A percentile compares a stretch with the other conserved stretches of the same genome.
Evolutionary conservation across 176 grass and related monocot genomes (phyloP).

Genomic region (Hordeum marinum): DNA sequence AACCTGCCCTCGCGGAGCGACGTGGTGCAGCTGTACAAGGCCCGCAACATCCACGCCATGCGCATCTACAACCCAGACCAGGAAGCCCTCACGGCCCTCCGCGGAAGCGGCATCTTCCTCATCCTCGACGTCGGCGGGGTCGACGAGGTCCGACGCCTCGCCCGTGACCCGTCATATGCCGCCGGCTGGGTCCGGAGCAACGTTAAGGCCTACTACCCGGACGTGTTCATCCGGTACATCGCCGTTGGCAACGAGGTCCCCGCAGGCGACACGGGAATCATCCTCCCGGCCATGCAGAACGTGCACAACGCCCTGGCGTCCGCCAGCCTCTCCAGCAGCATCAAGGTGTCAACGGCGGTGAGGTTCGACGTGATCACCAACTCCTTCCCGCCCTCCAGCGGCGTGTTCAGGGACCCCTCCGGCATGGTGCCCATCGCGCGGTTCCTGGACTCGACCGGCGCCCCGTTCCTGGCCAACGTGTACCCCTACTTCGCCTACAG

Average conservation of each 20-base stretch:
- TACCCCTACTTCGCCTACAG: neutral
- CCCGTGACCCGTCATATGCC: neutral
- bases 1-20: constrained; percentile 44
- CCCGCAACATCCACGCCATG: constrained; percentile 47
- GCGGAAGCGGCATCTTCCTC: constrained; percentile 32
- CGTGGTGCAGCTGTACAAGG: constrained; percentile 56
- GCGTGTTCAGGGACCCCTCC: neutral
- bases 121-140: constrained; percentile 36
- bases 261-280: neutral
- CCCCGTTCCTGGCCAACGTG: neutral
- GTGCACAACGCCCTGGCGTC: neutral
- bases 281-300: neutral
- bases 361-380: neutral
- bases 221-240: constrained; percentile 25
- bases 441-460: neutral
- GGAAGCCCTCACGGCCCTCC: constrained; percentile 32
- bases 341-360: neutral
- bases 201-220: constrained; percentile 5
- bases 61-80: constrained; percentile 49
- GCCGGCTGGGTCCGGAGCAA: constrained; percentile 29
- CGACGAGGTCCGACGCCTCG: constrained; percentile 6
- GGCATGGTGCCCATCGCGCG: neutral
- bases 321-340: neutral
- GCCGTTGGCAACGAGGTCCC: constrained; percentile 59
- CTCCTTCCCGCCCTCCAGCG: neutral